A percentile compares a stretch with the other conserved stretches of the same genome.
These are phyloP conservation scores for Pharus latifolius DNA, from an alignment of 176 grass and related monocot genomes.

Conservation along the genomic window DNA sequence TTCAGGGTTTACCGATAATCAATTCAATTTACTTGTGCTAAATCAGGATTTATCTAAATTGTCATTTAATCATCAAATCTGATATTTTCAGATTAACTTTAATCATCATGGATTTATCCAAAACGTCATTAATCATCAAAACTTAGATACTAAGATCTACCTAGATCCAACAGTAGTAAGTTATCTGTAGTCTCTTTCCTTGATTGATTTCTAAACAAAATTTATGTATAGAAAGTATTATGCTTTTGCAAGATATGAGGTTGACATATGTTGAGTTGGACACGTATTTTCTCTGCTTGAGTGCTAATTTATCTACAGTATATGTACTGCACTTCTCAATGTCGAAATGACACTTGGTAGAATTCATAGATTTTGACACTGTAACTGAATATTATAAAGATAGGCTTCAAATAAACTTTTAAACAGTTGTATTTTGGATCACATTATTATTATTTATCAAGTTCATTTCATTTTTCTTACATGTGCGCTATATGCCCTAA, in stretches of 20 bases:
- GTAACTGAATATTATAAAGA: background rate
- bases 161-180: too few species aligned
- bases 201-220: background rate
- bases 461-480: background rate
- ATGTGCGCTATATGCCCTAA: background rate
- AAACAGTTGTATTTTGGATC: background rate
- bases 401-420: background rate
- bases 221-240: background rate
- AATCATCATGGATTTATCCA: too few species aligned
- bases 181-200: conserved; percentile 3
- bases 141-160: too few species aligned
- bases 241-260: background rate
- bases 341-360: background rate
- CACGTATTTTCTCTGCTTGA: background rate
- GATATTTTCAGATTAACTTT: too few species aligned
- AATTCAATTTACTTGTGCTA: too few species aligned
- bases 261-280: background rate
- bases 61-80: too few species aligned
- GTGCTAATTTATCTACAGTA: too few species aligned
- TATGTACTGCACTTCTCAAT: background rate
- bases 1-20: too few species aligned
- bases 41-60: too few species aligned
- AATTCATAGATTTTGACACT: background rate
- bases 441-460: conserved; percentile 2
- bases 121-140: too few species aligned